Evolutionary conservation across 768 basidiomycete genomes (phyloP), one percentile per base, ranked within the genome.

Genomic region (Termitomyces sp.): DNA sequence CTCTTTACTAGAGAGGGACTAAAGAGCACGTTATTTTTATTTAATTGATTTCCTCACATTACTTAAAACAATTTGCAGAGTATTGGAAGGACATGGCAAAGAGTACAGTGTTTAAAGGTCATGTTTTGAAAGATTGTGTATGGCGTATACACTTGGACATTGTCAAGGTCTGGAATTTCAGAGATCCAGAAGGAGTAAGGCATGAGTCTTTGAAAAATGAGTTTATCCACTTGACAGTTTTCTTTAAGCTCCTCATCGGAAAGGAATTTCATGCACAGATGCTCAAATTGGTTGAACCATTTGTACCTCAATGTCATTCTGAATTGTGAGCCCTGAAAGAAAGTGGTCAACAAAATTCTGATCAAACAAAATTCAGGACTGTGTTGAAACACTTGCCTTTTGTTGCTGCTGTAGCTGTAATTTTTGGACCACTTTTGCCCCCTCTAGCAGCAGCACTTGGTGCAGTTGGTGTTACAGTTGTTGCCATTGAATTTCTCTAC

Each of bases 21-120:
- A 15, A 55, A 55, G 24, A 55, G 54, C 24, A 47, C 18, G 31
- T 44, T 26, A 2, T 33, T 9, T 28, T 20, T 20, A 20, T 54
- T 10, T 37, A 6, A 4, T 2, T 34, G n/a, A 5, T 39, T 47
- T 20, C 15, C n/a, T 31, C 37, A 22, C 4, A 5, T 20, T 22
- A n/a, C 13, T 49, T 24, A 39, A 5, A 29, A 28, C 7, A 15
- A 20, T 41, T 6, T 37, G 13, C 16, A 55, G 55, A n/a, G 18
- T 55, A 55, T 44, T 55, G 45, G 55, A 47, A 22, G n/a, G n/a
- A 55, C 9, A 42, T 55, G 55, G 37, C 39, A 20, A 55, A 37
- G 33, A 55, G 54, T 36, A 45, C 54, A 10, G 54, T 55, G 12
- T 55, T 55, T 24, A 55, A 16, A 24, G 44, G 33, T 12, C 54